Base-by-base conservation (phyloP, 108 stramenopile species). In the Skeletonema tropicum region DNA sequence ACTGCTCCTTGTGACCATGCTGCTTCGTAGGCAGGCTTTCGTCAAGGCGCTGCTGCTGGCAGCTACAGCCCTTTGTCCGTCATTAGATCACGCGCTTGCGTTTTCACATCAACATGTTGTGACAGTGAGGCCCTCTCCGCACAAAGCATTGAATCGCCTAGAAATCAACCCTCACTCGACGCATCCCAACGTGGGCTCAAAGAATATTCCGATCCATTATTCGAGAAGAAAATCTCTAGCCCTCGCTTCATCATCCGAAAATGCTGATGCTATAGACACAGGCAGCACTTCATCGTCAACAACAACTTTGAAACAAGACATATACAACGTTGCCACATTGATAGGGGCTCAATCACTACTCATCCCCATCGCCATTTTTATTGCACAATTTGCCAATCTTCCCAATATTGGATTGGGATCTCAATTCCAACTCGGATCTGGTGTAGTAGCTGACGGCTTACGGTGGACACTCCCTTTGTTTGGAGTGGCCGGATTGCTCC, bases 321-420 rank as follows among this genome's bases (percentile, higher is more conserved):
- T 75, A 3, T 49, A 68, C 64, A 89, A 83, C n/a, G 90, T 89
- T 12, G 39, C 76, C 17, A 55, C 76, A 12, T 70, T 91, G 45
- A 73, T 94, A 36, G 88, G 78, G 5, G 93, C 89, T 33, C 93
- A 94, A 77, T 77, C 80, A n/a, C 42, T 87, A 0, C 71, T 93
- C 38, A 74, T 93, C 36, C 79, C 66, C n/a, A 72, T 80, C 10
- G 85, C 90, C 35, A 60, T 84, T 15, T 25, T 79, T 12, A 42
- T 83, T 17, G 77, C 77, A 12, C 55, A 70, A 31, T n/a, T 82
- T 46, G 30, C 82, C 21, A 39, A 74, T 6, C 85, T 87, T 17
- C 90, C 93, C 2, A 90, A 91, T 58, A 67, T 33, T 39, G 91
- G 91, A 3, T 79, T 92, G 14, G 93, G 93, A 9, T 74, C 79